These are phyloP conservation scores for Nicotiana sylvestris DNA, from an alignment of 257 asterid genomes.

Conservation along the genomic window DNA sequence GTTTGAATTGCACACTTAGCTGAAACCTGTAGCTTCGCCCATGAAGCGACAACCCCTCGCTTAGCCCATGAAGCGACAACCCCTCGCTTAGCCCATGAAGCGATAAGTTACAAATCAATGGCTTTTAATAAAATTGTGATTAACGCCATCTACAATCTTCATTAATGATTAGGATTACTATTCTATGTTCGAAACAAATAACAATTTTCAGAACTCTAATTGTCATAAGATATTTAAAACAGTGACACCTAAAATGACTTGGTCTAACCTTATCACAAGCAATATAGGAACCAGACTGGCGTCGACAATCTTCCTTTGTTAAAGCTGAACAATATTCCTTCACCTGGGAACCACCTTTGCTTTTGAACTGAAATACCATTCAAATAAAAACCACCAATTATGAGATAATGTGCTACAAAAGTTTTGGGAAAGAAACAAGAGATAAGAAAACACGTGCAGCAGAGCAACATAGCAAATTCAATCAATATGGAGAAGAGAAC, in stretches of 20 bases:
- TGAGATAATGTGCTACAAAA: neutral
- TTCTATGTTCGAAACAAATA: neutral
- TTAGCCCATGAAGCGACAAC: neutral
- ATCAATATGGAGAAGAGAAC: neutral
- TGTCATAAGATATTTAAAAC: neutral
- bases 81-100: neutral
- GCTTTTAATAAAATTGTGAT: neutral
- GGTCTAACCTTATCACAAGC: conserved; percentile 89
- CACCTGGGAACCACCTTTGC: conserved; percentile 97
- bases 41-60: neutral
- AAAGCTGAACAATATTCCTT: conserved; percentile 88
- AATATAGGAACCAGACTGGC: conserved; percentile 67
- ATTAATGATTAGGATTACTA: neutral
- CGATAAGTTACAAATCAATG: neutral
- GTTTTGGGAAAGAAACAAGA: neutral
- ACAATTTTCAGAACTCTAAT: neutral
- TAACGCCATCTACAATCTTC: neutral
- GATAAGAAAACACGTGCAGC: neutral
- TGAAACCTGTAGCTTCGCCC: neutral
- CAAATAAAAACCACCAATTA: neutral
- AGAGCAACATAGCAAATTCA: neutral
- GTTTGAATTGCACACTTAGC: neutral
- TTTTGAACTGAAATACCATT: conserved; percentile 64
- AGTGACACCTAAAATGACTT: neutral
- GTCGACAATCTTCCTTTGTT: conserved; percentile 97